phyloP scores from a whole-genome alignment of 2,329 filamentous ascomycete species.

The Simplicillium sp. region DNA sequence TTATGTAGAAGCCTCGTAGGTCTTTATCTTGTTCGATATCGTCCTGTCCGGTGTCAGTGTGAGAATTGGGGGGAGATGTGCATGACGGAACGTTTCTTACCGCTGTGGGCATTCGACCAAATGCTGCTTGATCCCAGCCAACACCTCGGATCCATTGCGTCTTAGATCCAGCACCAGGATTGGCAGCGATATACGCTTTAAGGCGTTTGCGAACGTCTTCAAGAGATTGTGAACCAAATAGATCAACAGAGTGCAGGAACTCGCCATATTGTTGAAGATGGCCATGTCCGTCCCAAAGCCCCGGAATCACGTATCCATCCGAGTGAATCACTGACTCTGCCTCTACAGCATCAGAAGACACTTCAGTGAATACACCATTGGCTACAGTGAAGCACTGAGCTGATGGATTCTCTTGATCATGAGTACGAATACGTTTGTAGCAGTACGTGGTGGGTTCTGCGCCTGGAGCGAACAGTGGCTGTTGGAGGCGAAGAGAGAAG shows the following conservation, averaged over 20 bases:
- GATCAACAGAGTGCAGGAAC: constrained; percentile 54
- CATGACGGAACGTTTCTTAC: constrained; percentile 25
- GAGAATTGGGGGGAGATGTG: neutral
- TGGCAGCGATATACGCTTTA: constrained; percentile 35
- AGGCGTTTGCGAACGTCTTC: constrained; percentile 45
- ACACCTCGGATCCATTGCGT: constrained; percentile 56
- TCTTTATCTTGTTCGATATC: constrained; percentile 43
- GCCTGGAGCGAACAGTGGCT: constrained; percentile 6
- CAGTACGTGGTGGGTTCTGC: constrained; percentile 20
- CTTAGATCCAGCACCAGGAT: constrained; percentile 41
- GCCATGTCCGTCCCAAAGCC: constrained; percentile 63
- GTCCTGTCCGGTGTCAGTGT: constrained; percentile 20
- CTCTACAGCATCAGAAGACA: constrained; percentile 26
- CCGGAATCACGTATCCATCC: constrained; percentile 50
- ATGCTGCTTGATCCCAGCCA: constrained; percentile 61
- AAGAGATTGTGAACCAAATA: constrained; percentile 50
- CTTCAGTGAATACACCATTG: constrained; percentile 38
- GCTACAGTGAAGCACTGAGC: constrained; percentile 48
- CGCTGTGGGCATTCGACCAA: constrained; percentile 57
- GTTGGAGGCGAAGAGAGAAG: constrained; percentile 5
- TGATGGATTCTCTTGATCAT: constrained; percentile 21
- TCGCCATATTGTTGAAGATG: constrained; percentile 59
- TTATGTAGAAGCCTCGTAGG: constrained; percentile 50
- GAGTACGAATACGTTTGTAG: constrained; percentile 28
- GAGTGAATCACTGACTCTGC: constrained; percentile 16